Evolutionary conservation across 2,329 filamentous ascomycete genomes (phyloP), one percentile per base, ranked within the genome.

Genomic region (Cordyceps javanica): DNA sequence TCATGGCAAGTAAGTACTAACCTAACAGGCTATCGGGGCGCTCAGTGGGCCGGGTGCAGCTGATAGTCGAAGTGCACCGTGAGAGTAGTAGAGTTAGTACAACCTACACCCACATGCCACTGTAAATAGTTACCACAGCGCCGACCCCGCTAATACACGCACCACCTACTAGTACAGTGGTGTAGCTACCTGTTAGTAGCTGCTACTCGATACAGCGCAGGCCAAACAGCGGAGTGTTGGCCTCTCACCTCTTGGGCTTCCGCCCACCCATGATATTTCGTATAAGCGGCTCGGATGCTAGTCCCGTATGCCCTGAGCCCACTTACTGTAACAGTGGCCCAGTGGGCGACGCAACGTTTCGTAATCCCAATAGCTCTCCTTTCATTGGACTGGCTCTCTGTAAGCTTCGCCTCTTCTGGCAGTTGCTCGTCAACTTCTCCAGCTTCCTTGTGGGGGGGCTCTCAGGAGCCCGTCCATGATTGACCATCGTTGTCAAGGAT

Each of bases 331-430:
- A n/a, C n/a, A n/a, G n/a, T n/a, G n/a, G n/a, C n/a, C n/a, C n/a
- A n/a, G 46, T 46, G 58, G 52, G 46, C 52, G 52, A 55, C 6
- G 58, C 58, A 59, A 59, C 58, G 57, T 56, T 59, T 56, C 53
- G 26, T 57, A 52, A 53, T 59, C 45, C 49, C 28, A 59, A 59
- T 57, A 28, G 19, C 30, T 9, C 34, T n/a, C 19, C 26, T 21
- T 13, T 52, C 32, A 59, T 59, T 59, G 53, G 58, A 10, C 53
- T 39, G 25, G 32, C 23, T n/a, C 5, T 21, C 56, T 30, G 25
- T 9, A 41, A 54, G 46, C 49, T 46, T 54, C 57, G 38, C 51
- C 51, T 34, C 36, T 55, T 55, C 26, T 26, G 36, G 57, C 57
- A 58, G 42, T 44, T 42, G 23, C n/a, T n/a, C 13, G 3, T 16